phyloP scores from a whole-genome alignment of 1,139 yeast genomes.

The Arxiozyma slooffiae region DNA sequence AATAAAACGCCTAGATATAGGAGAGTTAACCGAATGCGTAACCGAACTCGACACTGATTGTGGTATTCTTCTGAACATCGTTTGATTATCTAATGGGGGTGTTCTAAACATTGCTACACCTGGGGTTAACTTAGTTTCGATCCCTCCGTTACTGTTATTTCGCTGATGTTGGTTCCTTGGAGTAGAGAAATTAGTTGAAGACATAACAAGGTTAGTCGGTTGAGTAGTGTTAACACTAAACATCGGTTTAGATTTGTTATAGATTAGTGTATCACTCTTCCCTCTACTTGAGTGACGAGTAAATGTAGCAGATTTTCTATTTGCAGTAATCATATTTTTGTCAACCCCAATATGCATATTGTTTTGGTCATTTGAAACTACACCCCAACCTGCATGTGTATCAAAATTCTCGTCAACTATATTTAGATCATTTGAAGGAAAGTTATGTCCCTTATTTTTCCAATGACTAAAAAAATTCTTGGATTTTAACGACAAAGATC shows the following conservation, averaged over 20 bases:
- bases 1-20: neutral
- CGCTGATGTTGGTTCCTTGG: constrained; percentile 1
- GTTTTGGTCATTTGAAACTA: neutral
- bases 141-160: neutral
- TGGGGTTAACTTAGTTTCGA: constrained; percentile 3
- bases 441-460: constrained; percentile 10
- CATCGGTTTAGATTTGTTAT: neutral
- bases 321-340: neutral
- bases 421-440: neutral
- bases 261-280: constrained; percentile 23
- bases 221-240: neutral
- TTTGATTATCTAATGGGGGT: constrained; percentile 17
- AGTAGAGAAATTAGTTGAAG: neutral
- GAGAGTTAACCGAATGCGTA: neutral
- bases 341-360: neutral
- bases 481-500: constrained; percentile 23
- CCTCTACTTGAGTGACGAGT: constrained; percentile 13
- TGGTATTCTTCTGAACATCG: constrained; percentile 2
- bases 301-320: neutral
- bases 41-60: neutral
- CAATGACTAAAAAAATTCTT: constrained; percentile 19
- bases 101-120: constrained; percentile 24
- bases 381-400: constrained; percentile 29
- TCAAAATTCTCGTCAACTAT: constrained; percentile 10
- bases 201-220: neutral